Percentiles rank a stretch among this genome's conserved stretches.
These are phyloP conservation scores for Talaromyces wortmannii DNA, from an alignment of 495 filamentous ascomycete species.

Conservation along the genomic window DNA sequence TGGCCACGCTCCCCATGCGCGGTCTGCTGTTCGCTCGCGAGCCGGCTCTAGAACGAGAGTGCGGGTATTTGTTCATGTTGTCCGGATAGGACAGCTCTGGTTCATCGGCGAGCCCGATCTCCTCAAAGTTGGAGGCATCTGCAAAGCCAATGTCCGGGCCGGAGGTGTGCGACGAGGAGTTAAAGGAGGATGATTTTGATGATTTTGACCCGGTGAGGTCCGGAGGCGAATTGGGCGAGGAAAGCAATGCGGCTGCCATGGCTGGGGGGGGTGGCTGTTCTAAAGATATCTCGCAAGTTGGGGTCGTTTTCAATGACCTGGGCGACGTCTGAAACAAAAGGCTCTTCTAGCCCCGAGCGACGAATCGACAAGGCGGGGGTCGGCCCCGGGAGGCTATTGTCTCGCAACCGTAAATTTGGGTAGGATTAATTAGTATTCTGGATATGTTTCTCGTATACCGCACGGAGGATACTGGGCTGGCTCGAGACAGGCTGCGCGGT, in stretches of 20 bases:
- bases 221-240: conserved; percentile 71
- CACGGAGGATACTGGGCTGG: neutral
- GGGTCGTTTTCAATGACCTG: too few relatives aligned
- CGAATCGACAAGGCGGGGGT: neutral
- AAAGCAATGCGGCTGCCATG: conserved; percentile 15
- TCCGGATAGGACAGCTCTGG: conserved; percentile 16
- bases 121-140: conserved; percentile 81
- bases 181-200: conserved; percentile 85
- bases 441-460: neutral
- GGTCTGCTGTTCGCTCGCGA: conserved; percentile 2
- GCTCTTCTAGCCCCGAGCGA: neutral
- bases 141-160: conserved; percentile 59
- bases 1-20: neutral
- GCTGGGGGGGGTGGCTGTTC: neutral
- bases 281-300: neutral
- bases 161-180: conserved; percentile 63
- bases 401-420: too few relatives aligned
- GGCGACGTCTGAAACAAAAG: too few relatives aligned
- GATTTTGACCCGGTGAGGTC: conserved; percentile 80
- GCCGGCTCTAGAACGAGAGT: conserved; percentile 5
- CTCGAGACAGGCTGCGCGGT: neutral
- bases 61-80: neutral
- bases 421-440: too few relatives aligned
- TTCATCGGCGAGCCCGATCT: conserved; percentile 81
- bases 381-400: neutral